phyloP scores from a whole-genome alignment of 2,329 filamentous ascomycete species.

The Hymenoscyphus repandus region DNA sequence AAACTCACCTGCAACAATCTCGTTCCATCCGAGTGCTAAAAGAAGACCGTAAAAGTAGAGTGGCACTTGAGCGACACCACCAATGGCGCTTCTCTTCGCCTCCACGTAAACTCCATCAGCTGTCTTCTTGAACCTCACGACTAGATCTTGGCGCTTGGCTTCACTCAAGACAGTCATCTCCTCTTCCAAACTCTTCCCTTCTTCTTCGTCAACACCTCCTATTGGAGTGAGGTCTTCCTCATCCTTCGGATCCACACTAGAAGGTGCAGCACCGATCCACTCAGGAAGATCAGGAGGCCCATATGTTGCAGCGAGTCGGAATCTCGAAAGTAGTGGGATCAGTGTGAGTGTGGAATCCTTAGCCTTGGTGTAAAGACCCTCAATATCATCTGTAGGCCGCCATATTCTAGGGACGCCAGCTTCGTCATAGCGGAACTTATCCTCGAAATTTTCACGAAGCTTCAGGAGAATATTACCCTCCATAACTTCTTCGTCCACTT shows the following conservation, averaged over 20 bases:
- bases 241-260: slow-evolving; percentile 70
- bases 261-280: slow-evolving; percentile 77
- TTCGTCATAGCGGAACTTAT: slow-evolving; percentile 98
- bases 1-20: slow-evolving; percentile 81
- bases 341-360: slow-evolving; percentile 87
- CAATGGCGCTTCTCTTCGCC: slow-evolving; percentile 93
- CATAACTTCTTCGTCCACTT: slow-evolving; percentile 96
- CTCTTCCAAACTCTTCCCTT: slow-evolving; percentile 89
- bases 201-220: slow-evolving; percentile 89
- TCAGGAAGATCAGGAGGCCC: slow-evolving; percentile 74
- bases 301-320: slow-evolving; percentile 70
- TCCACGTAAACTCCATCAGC: slow-evolving; percentile 97
- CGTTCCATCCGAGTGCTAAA: slow-evolving; percentile 95
- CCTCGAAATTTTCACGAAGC: slow-evolving; percentile 95
- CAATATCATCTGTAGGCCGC: slow-evolving; percentile 94
- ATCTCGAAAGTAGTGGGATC: slow-evolving; percentile 82
- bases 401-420: slow-evolving; percentile 92
- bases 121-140: slow-evolving; percentile 95
- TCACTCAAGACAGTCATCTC: slow-evolving; percentile 95
- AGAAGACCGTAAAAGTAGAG: slow-evolving; percentile 91
- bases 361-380: slow-evolving; percentile 87
- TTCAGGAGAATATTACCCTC: slow-evolving; percentile 95
- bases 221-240: slow-evolving; percentile 88
- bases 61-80: slow-evolving; percentile 88
- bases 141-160: slow-evolving; percentile 83